Conservation (phyloP, 768 basidiomycete species). For the Macrocybe gigantea region DNA sequence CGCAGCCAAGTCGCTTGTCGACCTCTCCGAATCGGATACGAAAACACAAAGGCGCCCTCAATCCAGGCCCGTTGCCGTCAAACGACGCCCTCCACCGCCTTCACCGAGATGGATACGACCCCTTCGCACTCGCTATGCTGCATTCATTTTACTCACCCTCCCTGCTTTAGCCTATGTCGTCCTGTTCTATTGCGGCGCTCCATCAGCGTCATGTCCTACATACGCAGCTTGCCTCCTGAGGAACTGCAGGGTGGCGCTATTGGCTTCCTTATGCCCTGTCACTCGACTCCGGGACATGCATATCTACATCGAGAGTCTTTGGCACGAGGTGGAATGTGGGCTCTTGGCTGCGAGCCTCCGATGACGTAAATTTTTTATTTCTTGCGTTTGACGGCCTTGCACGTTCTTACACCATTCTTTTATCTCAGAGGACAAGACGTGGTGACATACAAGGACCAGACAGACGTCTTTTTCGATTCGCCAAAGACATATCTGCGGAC, state of each 20-base stretch:
- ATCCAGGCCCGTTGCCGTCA: background rate
- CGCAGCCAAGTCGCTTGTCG: conserved; percentile 65
- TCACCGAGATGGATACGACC: conserved; percentile 17
- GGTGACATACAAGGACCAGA: conserved; percentile 69
- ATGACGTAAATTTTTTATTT: conserved; percentile 49
- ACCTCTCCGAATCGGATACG: conserved; percentile 23
- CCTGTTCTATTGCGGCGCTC: conserved; percentile 74
- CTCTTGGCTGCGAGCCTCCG: conserved; percentile 91
- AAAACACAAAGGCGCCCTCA: background rate
- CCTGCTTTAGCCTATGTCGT: conserved; percentile 65
- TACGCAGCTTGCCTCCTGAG: conserved; percentile 46
- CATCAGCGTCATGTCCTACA: conserved; percentile 64
- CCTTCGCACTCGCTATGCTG: conserved; percentile 28
- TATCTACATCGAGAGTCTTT: conserved; percentile 74
- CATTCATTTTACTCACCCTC: conserved; percentile 45
- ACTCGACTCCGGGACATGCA: conserved; percentile 91
- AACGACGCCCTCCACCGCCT: background rate
- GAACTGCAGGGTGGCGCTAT: conserved; percentile 43
- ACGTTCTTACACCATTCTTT: conserved; percentile 6
- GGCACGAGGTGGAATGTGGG: conserved; percentile 63
- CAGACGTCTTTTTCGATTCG: conserved; percentile 70
- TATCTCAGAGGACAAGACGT: conserved; percentile 42
- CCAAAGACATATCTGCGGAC: conserved; percentile 60
- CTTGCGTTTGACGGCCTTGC: background rate
- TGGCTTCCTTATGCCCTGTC: conserved; percentile 92